Evolutionary conservation across 805 yeast species (phyloP).

Genomic region (Dipodascopsis uninucleata): DNA sequence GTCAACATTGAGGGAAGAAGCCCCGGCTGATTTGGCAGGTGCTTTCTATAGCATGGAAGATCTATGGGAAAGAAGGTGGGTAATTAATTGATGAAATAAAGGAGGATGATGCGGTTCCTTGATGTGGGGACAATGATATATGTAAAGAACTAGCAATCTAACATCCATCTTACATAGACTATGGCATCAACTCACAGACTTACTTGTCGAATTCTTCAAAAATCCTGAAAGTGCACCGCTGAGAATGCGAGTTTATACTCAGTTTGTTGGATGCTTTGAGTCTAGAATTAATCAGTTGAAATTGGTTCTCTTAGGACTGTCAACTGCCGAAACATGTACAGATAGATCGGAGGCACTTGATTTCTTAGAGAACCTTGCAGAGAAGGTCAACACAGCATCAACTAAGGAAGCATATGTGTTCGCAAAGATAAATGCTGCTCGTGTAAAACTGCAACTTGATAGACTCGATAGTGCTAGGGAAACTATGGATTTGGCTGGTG

Average conservation of each 20-base stretch:
- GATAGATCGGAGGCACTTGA: slow-evolving; percentile 48
- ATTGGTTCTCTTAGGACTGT: slow-evolving; percentile 68
- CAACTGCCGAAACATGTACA: slow-evolving; percentile 45
- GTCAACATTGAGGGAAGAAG: slow-evolving; percentile 60
- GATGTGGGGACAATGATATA: no score
- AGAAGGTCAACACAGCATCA: slow-evolving; percentile 44
- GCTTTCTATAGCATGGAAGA: slow-evolving; percentile 73
- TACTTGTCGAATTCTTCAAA: slow-evolving; percentile 58
- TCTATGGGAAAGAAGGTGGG: slow-evolving; percentile 67
- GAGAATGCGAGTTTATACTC: slow-evolving; percentile 63
- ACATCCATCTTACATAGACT: slow-evolving; percentile 38
- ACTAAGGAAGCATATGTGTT: slow-evolving; percentile 53
- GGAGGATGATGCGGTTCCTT: background rate
- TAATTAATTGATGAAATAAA: background rate
- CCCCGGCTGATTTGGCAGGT: slow-evolving; percentile 60
- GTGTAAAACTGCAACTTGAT: slow-evolving; percentile 57
- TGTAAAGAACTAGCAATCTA: background rate
- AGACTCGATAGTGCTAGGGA: slow-evolving; percentile 60
- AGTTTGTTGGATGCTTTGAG: slow-evolving; percentile 63
- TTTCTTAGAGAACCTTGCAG: slow-evolving; percentile 45
- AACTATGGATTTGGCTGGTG: slow-evolving; percentile 58
- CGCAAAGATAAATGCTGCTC: slow-evolving; percentile 70
- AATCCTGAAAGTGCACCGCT: slow-evolving; percentile 50
- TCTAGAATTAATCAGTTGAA: slow-evolving; percentile 75
- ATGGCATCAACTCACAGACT: slow-evolving; percentile 88